These are phyloP conservation scores for Lithohypha guttulata DNA, from an alignment of 2,329 filamentous ascomycete genomes.

Conservation along the genomic window DNA sequence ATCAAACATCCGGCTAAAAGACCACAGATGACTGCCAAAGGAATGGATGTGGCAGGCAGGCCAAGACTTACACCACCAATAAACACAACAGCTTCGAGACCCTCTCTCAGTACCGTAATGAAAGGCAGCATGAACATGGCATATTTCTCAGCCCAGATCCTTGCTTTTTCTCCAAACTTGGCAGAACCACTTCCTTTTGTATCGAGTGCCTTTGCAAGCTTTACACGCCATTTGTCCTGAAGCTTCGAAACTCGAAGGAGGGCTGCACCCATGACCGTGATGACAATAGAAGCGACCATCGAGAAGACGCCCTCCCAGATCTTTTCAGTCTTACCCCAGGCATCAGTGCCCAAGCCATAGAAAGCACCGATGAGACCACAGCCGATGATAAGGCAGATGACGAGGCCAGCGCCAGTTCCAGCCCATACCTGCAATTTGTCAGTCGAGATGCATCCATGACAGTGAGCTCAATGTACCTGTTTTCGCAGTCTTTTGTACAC, in stretches of 20 bases:
- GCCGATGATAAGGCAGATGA: conserved; percentile 56
- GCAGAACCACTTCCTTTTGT: conserved; percentile 36
- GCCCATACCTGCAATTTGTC: conserved; percentile 46
- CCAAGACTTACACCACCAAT: conserved; percentile 73
- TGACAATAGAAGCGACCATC: conserved; percentile 65
- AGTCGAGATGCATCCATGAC: too few relatives aligned
- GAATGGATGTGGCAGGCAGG: conserved; percentile 63
- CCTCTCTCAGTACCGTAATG: conserved; percentile 76
- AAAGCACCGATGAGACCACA: conserved; percentile 61
- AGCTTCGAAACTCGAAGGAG: conserved; percentile 73
- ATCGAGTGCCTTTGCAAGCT: conserved; percentile 62
- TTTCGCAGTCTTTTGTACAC: conserved; percentile 58
- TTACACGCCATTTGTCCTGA: conserved; percentile 77
- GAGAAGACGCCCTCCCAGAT: conserved; percentile 74
- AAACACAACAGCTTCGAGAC: conserved; percentile 77
- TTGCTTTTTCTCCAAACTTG: conserved; percentile 24
- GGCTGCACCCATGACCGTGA: conserved; percentile 68
- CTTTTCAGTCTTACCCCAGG: conserved; percentile 58
- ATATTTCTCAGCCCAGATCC: conserved; percentile 58
- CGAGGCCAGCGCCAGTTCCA: conserved; percentile 51
- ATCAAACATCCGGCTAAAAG: conserved; percentile 55
- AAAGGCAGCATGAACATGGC: conserved; percentile 80
- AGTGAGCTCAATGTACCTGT: conserved; percentile 38
- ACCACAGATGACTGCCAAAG: conserved; percentile 64
- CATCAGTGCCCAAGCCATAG: conserved; percentile 57